A percentile compares a stretch with the other conserved stretches of the same genome.
These are phyloP conservation scores for Sisymbrium irio DNA, from an alignment of 345 rosid species.

Conservation along the genomic window DNA sequence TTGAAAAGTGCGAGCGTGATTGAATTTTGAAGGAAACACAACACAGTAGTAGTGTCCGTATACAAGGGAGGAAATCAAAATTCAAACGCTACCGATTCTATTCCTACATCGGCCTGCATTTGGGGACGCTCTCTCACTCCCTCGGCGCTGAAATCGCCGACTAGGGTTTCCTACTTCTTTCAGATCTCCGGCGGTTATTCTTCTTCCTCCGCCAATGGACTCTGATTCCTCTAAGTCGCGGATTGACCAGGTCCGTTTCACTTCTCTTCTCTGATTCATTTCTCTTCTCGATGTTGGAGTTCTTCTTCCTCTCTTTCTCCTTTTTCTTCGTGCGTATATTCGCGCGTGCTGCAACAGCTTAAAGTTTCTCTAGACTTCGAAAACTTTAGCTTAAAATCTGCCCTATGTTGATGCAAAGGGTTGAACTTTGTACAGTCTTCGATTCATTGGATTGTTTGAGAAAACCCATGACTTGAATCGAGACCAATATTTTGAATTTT, in stretches of 20 bases:
- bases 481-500: background rate
- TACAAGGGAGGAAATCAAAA: conserved; percentile 21
- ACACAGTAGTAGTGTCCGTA: too few relatives aligned
- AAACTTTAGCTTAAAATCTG: background rate
- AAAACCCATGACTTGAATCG: conserved; percentile 9
- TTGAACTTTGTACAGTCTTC: background rate
- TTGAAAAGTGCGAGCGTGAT: background rate
- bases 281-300: background rate
- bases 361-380: conserved; percentile 3
- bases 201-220: conserved; percentile 46
- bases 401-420: conserved; percentile 8
- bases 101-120: conserved; percentile 2
- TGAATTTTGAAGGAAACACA: too few relatives aligned
- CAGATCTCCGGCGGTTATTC: conserved; percentile 28
- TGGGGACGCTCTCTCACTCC: conserved; percentile 16
- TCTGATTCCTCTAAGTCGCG: conserved; percentile 57
- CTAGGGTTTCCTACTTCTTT: conserved; percentile 32
- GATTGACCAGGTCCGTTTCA: conserved; percentile 60
- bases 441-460: background rate
- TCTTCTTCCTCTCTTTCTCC: conserved; percentile 9
- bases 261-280: background rate
- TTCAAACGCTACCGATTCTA: conserved; percentile 28
- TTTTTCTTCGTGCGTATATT: background rate
- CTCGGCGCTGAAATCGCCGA: conserved; percentile 21
- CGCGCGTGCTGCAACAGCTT: conserved; percentile 7